Percentiles rank a stretch among this genome's conserved stretches.
These are phyloP conservation scores for Xylaria arbuscula DNA, from an alignment of 2,329 filamentous ascomycete species.

Conservation along the genomic window DNA sequence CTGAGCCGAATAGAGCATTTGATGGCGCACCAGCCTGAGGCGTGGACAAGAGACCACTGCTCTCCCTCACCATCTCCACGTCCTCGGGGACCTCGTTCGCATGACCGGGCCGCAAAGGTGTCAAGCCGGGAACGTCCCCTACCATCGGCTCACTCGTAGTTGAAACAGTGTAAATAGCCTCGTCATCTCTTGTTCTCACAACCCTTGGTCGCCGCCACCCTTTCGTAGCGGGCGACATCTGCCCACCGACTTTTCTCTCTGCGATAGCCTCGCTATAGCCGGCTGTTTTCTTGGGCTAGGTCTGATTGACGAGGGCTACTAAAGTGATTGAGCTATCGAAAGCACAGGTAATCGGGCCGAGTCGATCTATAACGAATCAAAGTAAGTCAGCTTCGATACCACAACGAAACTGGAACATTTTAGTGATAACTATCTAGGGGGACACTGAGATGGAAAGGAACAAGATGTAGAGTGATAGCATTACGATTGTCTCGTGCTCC, in stretches of 20 bases:
- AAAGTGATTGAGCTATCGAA: slow-evolving; percentile 1
- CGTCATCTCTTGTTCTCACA: not conserved
- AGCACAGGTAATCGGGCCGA: not conserved
- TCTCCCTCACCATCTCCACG: slow-evolving; percentile 18
- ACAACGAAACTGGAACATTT: not conserved
- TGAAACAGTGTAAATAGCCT: not conserved
- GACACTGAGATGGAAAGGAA: not conserved
- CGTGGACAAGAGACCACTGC: slow-evolving; percentile 21
- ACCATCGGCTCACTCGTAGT: not conserved
- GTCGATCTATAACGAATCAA: not conserved
- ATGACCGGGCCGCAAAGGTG: not conserved
- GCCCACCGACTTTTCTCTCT: not conserved
- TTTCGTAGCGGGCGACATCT: slow-evolving; percentile 21
- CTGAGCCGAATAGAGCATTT: slow-evolving; percentile 14
- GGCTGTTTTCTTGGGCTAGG: not conserved
- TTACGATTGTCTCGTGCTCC: not conserved
- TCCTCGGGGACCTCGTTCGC: not conserved
- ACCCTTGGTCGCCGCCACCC: not conserved
- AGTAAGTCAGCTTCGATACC: slow-evolving; percentile 18
- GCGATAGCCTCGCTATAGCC: not conserved
- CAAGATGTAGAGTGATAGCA: not conserved
- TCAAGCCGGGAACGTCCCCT: not conserved
- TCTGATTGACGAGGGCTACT: not conserved
- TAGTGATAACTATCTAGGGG: not conserved
- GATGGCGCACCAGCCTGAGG: slow-evolving; percentile 22